A percentile compares a stretch with the other conserved stretches of the same genome.
Conservation (phyloP, 331 rosid genomes). For the Spiraea crenata region DNA sequence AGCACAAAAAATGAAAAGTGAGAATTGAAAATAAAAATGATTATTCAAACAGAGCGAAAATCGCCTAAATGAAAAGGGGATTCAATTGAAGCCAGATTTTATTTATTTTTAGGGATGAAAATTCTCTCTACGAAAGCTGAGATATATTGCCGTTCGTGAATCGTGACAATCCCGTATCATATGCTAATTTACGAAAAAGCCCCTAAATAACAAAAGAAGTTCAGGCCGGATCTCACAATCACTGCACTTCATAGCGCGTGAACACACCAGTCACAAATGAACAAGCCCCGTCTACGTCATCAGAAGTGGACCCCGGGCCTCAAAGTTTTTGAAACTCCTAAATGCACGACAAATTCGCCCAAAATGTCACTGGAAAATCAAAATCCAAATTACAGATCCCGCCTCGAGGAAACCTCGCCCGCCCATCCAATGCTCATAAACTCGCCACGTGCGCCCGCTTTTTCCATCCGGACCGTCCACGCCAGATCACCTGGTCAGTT, state of each 20-base stretch:
- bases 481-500: constrained; percentile 50
- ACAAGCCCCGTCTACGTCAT: constrained; percentile 35
- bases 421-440: background rate
- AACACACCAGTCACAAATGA: background rate
- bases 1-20: too few species aligned
- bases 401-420: constrained; percentile 11
- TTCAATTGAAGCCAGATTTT: background rate
- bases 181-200: background rate
- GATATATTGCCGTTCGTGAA: background rate
- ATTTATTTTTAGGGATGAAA: background rate
- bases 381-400: constrained; percentile 32
- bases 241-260: background rate
- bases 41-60: too few species aligned
- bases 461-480: constrained; percentile 36
- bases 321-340: constrained; percentile 36
- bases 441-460: constrained; percentile 27
- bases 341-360: constrained; percentile 48
- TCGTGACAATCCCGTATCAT: background rate
- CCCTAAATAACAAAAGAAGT: background rate
- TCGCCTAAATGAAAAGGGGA: background rate
- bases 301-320: constrained; percentile 14
- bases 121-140: background rate
- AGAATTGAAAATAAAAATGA: too few species aligned
- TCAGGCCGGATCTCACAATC: background rate
- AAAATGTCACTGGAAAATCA: constrained; percentile 24